A percentile compares a stretch with the other conserved stretches of the same genome.
Evolutionary conservation across 1,139 yeast species (phyloP).

Genomic region (Yamadazyma kanchanaburiensis): DNA sequence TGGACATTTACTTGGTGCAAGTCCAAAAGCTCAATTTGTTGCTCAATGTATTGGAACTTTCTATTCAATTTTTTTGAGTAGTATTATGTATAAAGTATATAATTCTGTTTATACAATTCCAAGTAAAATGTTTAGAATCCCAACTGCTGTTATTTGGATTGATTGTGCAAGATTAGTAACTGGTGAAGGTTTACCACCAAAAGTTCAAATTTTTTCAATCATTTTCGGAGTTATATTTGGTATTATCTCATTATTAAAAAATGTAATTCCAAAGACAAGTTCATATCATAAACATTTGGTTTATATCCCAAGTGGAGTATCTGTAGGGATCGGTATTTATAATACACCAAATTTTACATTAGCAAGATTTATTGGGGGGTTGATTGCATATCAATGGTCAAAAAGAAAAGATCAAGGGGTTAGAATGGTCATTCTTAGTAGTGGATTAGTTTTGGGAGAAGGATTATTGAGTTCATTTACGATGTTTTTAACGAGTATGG

Average conservation of each 20-base stretch:
- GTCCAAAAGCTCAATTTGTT: slow-evolving; percentile 85
- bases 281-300: slow-evolving; percentile 41
- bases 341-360: slow-evolving; percentile 91
- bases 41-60: slow-evolving; percentile 88
- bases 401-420: slow-evolving; percentile 41
- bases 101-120: slow-evolving; percentile 83
- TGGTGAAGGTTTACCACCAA: slow-evolving; percentile 85
- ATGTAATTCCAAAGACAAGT: slow-evolving; percentile 40
- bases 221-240: slow-evolving; percentile 69
- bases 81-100: slow-evolving; percentile 80
- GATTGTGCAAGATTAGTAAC: slow-evolving; percentile 93
- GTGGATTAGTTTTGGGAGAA: slow-evolving; percentile 92
- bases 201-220: slow-evolving; percentile 64
- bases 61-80: slow-evolving; percentile 76
- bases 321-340: slow-evolving; percentile 95
- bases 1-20: slow-evolving; percentile 87
- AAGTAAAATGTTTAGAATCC: slow-evolving; percentile 73
- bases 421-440: slow-evolving; percentile 77
- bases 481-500: slow-evolving; percentile 70
- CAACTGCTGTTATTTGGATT: slow-evolving; percentile 95
- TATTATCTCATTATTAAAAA: slow-evolving; percentile 61
- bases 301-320: slow-evolving; percentile 89
- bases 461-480: slow-evolving; percentile 83
- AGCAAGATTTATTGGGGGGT: slow-evolving; percentile 89
- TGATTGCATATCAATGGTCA: slow-evolving; percentile 64